phyloP scores from a whole-genome alignment of 1,139 yeast species.

The Suzukiozyma palmioleophila region DNA sequence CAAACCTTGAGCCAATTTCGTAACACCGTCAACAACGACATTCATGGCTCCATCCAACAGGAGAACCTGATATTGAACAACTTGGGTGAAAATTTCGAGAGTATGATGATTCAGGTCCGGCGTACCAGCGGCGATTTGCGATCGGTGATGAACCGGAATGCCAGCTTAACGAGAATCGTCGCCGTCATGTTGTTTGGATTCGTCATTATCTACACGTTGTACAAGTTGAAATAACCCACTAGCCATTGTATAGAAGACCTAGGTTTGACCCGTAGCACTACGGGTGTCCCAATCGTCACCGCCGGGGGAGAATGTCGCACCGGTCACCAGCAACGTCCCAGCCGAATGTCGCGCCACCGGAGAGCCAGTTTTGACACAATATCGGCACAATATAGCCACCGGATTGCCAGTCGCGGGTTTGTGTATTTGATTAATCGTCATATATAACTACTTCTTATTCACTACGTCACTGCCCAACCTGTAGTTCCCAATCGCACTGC shows the following conservation, averaged over 20 bases:
- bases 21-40: slow-evolving; percentile 40
- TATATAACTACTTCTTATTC: slow-evolving; percentile 17
- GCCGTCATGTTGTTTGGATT: slow-evolving; percentile 53
- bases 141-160: slow-evolving; percentile 42
- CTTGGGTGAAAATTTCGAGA: slow-evolving; percentile 56
- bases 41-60: slow-evolving; percentile 39
- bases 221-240: slow-evolving; percentile 32
- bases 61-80: slow-evolving; percentile 50
- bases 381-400: no score
- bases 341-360: no score
- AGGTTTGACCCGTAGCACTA: no score
- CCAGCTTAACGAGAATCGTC: slow-evolving; percentile 39
- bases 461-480: slow-evolving; percentile 83
- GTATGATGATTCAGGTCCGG: slow-evolving; percentile 55
- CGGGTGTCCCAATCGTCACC: no score
- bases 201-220: slow-evolving; percentile 63
- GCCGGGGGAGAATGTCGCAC: no score
- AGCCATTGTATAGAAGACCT: background rate
- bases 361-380: no score
- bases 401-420: no score
- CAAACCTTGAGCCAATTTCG: slow-evolving; percentile 43
- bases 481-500: slow-evolving; percentile 85
- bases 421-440: background rate
- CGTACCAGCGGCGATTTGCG: slow-evolving; percentile 65
- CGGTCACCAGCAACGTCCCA: no score